Evolutionary conservation across 345 rosid species (phyloP), one percentile per base, ranked within the genome.

Genomic region (Heritiera fomes): DNA sequence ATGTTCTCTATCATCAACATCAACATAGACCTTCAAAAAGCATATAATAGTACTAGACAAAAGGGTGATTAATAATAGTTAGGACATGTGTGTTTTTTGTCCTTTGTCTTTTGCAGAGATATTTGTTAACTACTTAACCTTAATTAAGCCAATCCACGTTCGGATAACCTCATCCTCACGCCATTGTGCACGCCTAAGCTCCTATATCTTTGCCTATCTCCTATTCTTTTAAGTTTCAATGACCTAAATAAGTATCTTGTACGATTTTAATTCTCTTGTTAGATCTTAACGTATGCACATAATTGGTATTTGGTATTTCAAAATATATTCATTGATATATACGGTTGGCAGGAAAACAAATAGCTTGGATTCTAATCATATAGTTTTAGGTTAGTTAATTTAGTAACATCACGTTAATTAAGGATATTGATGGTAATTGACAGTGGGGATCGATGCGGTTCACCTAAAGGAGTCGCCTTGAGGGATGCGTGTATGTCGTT

Each of bases 141-240:
- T 75, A 68, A 66, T 81, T 72, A 79, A 67, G 55, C 77, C 74
- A 14, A 61, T 84, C 86, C 61, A 83, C 85, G 86, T 71, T 84
- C 77, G 76, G 80, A 83, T 80, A 85, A 83, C 89, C 85, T 87
- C 88, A 86, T 82, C 80, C 87, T 83, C 85, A 83, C 85, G 88
- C 81, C 87, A 85, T 62, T 45, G 40, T 78, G 71, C 86, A 83
- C 75, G 43, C 84, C 75, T 67, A 59, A 67, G 72, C 70, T 56
- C 38, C 41, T 45, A 11, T 67, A 78, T 28, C 76, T 47, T 88
- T 88, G 84, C 45, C 81, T 70, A 72, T 67, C 28, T 38, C 41
- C 59, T 41, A 75, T 41, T 77, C 52, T 45, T 72, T 23, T 23
- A 23, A 23, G 28, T 23, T 23, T 65, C 32, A 28, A 34, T 46